Evolutionary conservation across 345 rosid species (phyloP).

Genomic region (Aquilaria malaccensis): DNA sequence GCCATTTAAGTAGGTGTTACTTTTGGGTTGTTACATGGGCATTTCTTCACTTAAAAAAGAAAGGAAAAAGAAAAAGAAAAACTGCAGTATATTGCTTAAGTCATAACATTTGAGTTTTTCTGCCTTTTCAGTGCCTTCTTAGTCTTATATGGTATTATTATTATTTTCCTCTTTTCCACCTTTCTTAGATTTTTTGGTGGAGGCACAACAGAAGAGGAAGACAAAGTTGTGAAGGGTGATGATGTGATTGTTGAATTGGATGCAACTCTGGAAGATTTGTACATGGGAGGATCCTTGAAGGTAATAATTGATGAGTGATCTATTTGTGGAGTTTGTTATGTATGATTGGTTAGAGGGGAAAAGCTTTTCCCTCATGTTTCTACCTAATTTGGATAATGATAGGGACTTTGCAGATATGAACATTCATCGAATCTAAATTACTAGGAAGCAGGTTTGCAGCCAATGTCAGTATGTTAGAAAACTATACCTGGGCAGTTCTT

Average conservation of each 20-base stretch:
- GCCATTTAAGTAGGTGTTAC: no score
- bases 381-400: no score
- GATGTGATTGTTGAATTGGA: conserved; percentile 93
- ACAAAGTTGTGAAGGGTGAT: conserved; percentile 81
- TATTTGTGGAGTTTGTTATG: neutral
- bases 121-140: neutral
- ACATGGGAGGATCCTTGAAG: conserved; percentile 96
- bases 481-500: no score
- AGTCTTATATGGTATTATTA: no score
- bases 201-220: conserved; percentile 84
- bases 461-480: no score
- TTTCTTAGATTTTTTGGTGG: conserved; percentile 72
- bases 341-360: neutral
- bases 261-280: conserved; percentile 88
- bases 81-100: neutral
- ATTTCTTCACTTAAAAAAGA: no score
- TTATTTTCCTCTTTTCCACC: no score
- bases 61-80: no score
- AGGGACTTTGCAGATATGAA: no score
- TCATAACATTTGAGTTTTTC: conserved; percentile 1
- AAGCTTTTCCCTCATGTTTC: no score
- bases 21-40: no score
- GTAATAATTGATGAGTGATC: conserved; percentile 25
- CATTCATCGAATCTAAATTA: no score
- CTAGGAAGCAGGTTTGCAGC: neutral